Base-by-base conservation (phyloP, 306 rosid genomes). In the Sicyos baderoa region DNA sequence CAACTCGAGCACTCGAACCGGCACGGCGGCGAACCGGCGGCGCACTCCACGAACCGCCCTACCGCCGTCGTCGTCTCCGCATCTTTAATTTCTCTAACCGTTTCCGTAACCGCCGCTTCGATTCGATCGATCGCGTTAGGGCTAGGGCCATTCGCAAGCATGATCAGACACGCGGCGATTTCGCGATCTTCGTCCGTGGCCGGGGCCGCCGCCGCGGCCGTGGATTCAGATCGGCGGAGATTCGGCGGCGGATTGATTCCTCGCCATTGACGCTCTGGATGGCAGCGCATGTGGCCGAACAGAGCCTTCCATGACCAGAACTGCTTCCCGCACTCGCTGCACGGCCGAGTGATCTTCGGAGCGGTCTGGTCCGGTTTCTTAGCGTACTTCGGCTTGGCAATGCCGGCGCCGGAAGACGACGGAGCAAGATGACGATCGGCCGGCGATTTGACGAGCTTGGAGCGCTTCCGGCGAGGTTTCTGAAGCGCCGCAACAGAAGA, bases 221-320 rank as follows among this genome's bases (percentile, higher is more conserved):
- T 76, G 0, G 54, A 32, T 17, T 65, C 45, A 37, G 14, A 12
- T 7, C 61, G 50, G 1, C 47, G 75, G 71, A 82, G 7, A 47
- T 80, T 80, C 0, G 82, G 79, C 0, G 96, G 97, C 2, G 97
- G 96, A 19, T 85, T 81, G 4, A 91, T 91, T 0, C 97, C 97
- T 0, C 96, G 84, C 97, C 97, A 91, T 9, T 77, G 80, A 1
- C 96, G 95, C 56, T 91, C 97, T 0, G 97, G 97, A 72, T 87
- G 97, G 72, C 97, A 91, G 2, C 97, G 80, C 97, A 91, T 91
- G 85, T 91, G 97, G 1, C 97, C 97, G 25, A 81, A 87, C 5
- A 91, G 81, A 7, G 97, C 97, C 82, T 91, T 91, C 87, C 84
- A 81, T 0, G 97, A 87, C 91, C 95, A 89, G 84, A 91, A 91